Evolutionary conservation across 2,329 filamentous ascomycete genomes (phyloP), one percentile per base, ranked within the genome.

Genomic region (Aureobasidium sp.): DNA sequence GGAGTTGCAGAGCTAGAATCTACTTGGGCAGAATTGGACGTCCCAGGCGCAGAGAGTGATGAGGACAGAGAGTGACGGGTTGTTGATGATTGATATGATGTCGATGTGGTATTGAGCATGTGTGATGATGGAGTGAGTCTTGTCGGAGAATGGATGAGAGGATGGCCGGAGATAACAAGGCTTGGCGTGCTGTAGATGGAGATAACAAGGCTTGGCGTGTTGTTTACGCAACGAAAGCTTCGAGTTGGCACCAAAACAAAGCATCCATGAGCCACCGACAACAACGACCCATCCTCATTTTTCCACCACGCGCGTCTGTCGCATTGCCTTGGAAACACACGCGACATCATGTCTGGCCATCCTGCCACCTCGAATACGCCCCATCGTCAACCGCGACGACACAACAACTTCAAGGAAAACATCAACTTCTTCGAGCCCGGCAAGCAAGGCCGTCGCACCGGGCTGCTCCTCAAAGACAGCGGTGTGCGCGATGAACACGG

Each of bases 401-500:
- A 56, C 54, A 55, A 54, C 40, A 56, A 54, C 21, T 45, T 47
- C 40, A 58, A 58, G 38, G 55, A 58, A 38, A 58, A 58, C 42
- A 49, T 57, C 12, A 47, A 54, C 37, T 58, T 56, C 48, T 58
- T 58, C 39, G 57, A 58, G 32, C 50, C 55, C 16, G 57, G 57
- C 24, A 56, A 58, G 35, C 48, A 58, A 34, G 57, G 58, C 48
- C 96, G 91, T 61, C 94, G 95, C 78, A 98, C 93, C 1, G 93
- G 93, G 39, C 79, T 95, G 22, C 86, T 83, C 1, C 71, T 97
- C 27, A 81, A 83, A 63, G 88, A 95, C 63, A 82, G 76, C 53
- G 88, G 88, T 49, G 75, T 84, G 56, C 86, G 89, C 71, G 91
- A 97, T 71, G 90, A 94, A 67, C 77, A 95, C 76, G 93, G 91